A percentile compares a stretch with the other conserved stretches of the same genome.
These are phyloP conservation scores for Phytophthora cactorum DNA, from an alignment of 352 stramenopile genomes.

Conservation along the genomic window DNA sequence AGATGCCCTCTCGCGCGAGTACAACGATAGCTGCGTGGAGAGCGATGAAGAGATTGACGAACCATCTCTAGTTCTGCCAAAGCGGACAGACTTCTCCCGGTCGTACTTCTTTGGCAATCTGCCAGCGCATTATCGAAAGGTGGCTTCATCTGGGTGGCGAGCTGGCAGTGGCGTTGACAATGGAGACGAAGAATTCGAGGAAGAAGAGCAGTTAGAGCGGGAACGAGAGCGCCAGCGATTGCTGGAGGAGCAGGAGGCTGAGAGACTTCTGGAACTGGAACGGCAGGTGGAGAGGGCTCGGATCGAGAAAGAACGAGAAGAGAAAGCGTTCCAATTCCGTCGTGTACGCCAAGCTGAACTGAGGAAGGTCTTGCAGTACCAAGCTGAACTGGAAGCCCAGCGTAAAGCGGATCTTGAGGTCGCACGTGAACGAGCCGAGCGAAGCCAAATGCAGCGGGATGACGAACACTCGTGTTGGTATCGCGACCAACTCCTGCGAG, in stretches of 20 bases:
- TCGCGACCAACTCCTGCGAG: conserved; percentile 33
- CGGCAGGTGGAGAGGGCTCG: conserved; percentile 53
- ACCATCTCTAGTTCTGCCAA: conserved; percentile 45
- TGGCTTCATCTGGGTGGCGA: conserved; percentile 53
- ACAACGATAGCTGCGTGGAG: conserved; percentile 38
- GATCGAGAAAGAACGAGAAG: conserved; percentile 70
- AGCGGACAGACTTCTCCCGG: conserved; percentile 68
- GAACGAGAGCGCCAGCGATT: conserved; percentile 65
- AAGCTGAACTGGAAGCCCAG: conserved; percentile 60
- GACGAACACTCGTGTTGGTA: conserved; percentile 41
- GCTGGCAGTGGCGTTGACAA: conserved; percentile 72
- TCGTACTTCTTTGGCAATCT: conserved; percentile 82
- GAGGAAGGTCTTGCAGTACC: conserved; percentile 58
- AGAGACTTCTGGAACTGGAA: conserved; percentile 61
- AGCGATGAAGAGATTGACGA: conserved; percentile 66
- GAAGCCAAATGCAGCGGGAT: conserved; percentile 43
- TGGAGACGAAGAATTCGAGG: conserved; percentile 75
- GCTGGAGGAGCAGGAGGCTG: conserved; percentile 65
- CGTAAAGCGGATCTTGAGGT: conserved; percentile 46
- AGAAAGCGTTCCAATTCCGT: conserved; percentile 60
- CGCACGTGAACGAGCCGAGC: conserved; percentile 29
- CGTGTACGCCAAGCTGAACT: conserved; percentile 59
- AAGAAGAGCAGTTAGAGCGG: conserved; percentile 65
- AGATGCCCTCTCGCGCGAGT: conserved; percentile 37
- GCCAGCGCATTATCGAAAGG: conserved; percentile 47